Base-by-base conservation (phyloP, 345 rosid species). In the Salix exigua region DNA sequence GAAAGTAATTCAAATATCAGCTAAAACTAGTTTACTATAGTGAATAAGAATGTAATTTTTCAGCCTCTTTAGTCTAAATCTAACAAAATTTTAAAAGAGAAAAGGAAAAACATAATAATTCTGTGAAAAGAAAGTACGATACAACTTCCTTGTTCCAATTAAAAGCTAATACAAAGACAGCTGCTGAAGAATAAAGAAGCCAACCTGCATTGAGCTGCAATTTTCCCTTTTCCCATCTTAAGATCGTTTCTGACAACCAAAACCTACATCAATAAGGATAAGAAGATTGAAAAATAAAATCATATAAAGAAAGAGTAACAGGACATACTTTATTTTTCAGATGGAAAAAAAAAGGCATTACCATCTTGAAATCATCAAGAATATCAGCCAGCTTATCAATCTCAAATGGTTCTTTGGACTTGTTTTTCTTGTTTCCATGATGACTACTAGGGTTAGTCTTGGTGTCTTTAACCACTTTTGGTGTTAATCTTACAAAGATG, bases 191-290 rank as follows among this genome's bases (percentile, higher is more conserved):
- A 21, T n/a, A 55, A n/a, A 11, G 72, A 14, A 35, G 38, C 31
- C 16, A 75, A 95, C 99, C 99, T 92, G 95, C 98, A 96, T 67
- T 96, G 98, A 48, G 99, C 97, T 14, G 97, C 98, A 87, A 94
- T 92, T 89, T 96, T 96, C 64, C 99, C 99, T 84, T 96, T 96
- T 68, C 99, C 99, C 99, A 94, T 96, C 88, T 92, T 96, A 70
- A 96, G 94, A 86, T 96, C 98, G 79, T 91, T 94, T 78, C 99
- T 87, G 79, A 94, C 99, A 74, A 94, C 94, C 89, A 96, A 88
- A 68, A 96, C 94, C 99, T 94, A 83, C 73, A 81, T 30, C 1
- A 51, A 31, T 28, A 28, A 21, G n/a, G n/a, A 42, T 7, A 6
- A 10, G 33, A 9, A 13, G 13, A 60, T 21, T 6, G 5, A 37